Base-by-base conservation (phyloP, 805 yeast genomes). In the Blastobotrys terrestris region DNA sequence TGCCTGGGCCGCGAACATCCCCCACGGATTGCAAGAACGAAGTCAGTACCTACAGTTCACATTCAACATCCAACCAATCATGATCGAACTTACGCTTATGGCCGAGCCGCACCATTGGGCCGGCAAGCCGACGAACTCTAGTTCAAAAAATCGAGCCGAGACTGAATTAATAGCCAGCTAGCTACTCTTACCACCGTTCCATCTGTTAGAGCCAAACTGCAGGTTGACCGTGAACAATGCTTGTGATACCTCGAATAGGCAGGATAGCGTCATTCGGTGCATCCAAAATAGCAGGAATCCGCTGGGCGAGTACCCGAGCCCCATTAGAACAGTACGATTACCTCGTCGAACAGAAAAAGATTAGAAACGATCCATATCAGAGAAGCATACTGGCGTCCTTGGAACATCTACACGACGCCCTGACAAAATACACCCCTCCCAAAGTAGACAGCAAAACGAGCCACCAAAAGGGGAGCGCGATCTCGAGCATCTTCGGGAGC, bases 321-420 rank as follows among this genome's bases (percentile, higher is more conserved):
- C 73, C 72, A 1, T 50, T 67, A 1, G 56, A 66, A 52, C 68
- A 67, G 55, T 69, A 68, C 53, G 72, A 68, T 50, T 53, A 51
- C 50, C 58, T 66, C 45, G 74, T 72, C 5, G 39, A 46, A 16
- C 50, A 56, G 31, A 67, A 67, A 16, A 49, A 51, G 15, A 64
- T 72, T 47, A 56, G 79, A 53, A 87, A 85, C 60, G 99, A 92
- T 64, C 81, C 79, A 18, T 84, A 84, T 66, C 98, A 92, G 69
- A 75, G 96, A 42, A 77, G 79, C 31, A 85, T 89, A 52, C 79
- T 92, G 42, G 66, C 78, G 15, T 78, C 77, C 13, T 70, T 92
- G 53, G 79, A 85, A 16, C 65, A 70, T 5, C 44, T 48, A 3
- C 44, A 48, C 35, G 39, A 8, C 3, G 72, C 75, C 3, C 72